Evolutionary conservation across 2,329 filamentous ascomycete genomes (phyloP).

Genomic region (Sclerotinia borealis): DNA sequence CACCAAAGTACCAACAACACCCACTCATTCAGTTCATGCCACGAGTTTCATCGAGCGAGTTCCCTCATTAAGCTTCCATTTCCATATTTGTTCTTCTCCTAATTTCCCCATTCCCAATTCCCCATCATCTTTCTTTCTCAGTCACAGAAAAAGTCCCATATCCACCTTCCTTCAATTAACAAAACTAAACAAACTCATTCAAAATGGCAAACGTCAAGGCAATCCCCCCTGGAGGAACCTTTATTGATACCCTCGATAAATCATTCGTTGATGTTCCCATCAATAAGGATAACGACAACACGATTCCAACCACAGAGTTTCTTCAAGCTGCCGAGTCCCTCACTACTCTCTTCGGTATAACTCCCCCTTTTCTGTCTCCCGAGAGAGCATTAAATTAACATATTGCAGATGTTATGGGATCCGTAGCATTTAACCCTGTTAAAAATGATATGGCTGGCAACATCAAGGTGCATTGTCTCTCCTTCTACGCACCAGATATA

Average conservation of each 20-base stretch:
- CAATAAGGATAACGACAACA: conserved; percentile 66
- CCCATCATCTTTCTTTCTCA: not conserved
- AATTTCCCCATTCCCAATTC: not conserved
- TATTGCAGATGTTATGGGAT: conserved; percentile 52
- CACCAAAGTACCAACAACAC: not conserved
- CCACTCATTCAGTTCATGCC: not conserved
- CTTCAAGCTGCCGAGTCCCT: conserved; percentile 85
- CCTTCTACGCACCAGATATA: not conserved
- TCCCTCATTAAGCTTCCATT: not conserved
- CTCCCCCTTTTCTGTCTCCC: not conserved
- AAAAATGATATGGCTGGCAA: conserved; percentile 90
- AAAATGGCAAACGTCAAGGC: conserved; percentile 26
- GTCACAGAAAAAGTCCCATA: not conserved
- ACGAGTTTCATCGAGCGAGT: conserved; percentile 1
- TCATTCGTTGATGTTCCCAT: conserved; percentile 81
- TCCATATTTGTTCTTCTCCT: not conserved
- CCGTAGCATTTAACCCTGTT: conserved; percentile 78
- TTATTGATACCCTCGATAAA: conserved; percentile 77
- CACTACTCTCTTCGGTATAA: conserved; percentile 74
- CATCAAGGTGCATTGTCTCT: conserved; percentile 64
- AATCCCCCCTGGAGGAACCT: conserved; percentile 47
- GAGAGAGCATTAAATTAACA: not conserved
- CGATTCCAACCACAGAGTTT: conserved; percentile 78
- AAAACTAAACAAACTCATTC: not conserved
- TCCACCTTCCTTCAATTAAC: not conserved